Conservation (phyloP, 495 filamentous ascomycete genomes). For the Entonaema liquescens region DNA sequence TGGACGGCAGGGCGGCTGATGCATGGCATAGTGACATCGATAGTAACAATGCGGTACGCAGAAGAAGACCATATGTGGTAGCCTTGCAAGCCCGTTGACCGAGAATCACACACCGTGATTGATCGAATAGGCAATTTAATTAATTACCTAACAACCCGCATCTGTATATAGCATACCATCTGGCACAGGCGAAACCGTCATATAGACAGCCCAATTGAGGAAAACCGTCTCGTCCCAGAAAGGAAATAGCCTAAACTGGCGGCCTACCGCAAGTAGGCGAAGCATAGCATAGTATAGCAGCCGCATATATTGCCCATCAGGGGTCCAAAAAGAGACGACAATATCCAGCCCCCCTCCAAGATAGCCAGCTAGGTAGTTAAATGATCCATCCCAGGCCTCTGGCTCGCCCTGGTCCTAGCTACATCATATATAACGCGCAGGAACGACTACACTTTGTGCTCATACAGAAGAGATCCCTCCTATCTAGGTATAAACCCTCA, state of each 20-base stretch:
- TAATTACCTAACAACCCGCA: no score
- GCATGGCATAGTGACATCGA: no score
- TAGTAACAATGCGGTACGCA: no score
- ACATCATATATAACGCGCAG: not conserved
- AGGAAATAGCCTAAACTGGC: not conserved
- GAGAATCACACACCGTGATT: no score
- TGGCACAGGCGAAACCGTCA: no score
- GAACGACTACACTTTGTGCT: not conserved
- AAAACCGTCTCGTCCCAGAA: not conserved
- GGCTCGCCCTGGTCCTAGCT: not conserved
- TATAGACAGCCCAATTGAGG: not conserved
- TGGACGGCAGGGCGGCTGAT: no score
- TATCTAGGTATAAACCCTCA: no score
- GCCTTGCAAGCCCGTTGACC: no score
- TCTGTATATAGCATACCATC: no score
- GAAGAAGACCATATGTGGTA: no score
- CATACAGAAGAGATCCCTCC: not conserved
- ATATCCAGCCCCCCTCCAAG: not conserved
- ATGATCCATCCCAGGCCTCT: not conserved
- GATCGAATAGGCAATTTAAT: no score
- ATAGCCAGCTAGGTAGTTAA: not conserved
- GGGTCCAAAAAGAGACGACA: not conserved
- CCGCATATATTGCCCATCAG: not conserved
- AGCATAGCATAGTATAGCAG: not conserved
- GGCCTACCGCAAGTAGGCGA: not conserved